Conservation (phyloP, 2,329 filamentous ascomycete species). For the Niveomyces coronatus region DNA sequence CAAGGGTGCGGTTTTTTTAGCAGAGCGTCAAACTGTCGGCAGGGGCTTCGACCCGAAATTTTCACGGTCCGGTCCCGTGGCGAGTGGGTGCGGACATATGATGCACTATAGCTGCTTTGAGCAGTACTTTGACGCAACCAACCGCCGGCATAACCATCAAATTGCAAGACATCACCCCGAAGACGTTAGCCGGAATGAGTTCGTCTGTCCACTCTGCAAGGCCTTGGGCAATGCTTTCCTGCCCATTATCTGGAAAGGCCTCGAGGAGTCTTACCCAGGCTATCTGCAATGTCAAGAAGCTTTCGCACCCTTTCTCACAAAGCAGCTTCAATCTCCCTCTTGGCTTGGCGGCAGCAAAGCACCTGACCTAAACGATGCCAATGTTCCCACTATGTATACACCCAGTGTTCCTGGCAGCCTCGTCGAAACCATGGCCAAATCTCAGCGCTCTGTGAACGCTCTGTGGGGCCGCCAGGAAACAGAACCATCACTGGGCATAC, state of each 20-base stretch:
- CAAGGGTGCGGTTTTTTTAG: conserved; percentile 58
- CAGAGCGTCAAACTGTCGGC: conserved; percentile 73
- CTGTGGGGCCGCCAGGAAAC: conserved; percentile 31
- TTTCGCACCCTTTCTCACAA: conserved; percentile 61
- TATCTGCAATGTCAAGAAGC: conserved; percentile 48
- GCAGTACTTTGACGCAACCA: conserved; percentile 75
- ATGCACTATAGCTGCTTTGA: conserved; percentile 98
- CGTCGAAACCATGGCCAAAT: conserved; percentile 26
- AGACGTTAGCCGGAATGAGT: conserved; percentile 67
- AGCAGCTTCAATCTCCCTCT: conserved; percentile 39
- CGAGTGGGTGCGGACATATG: conserved; percentile 89
- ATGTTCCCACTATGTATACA: conserved; percentile 21
- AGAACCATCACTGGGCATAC: conserved; percentile 25
- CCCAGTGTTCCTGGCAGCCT: conserved; percentile 29
- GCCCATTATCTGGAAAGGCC: conserved; percentile 89
- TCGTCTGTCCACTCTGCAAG: conserved; percentile 94
- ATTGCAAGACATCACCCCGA: conserved; percentile 94
- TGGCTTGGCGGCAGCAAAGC: conserved; percentile 31
- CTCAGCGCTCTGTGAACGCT: conserved; percentile 26
- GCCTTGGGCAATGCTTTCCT: conserved; percentile 91
- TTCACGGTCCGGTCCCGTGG: conserved; percentile 64
- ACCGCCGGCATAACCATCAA: conserved; percentile 77
- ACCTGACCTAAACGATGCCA: conserved; percentile 22
- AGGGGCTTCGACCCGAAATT: conserved; percentile 72
- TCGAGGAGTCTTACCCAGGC: conserved; percentile 74